A percentile compares a stretch with the other conserved stretches of the same genome.
phyloP scores from a whole-genome alignment of 352 stramenopile genomes.

The Phytopythium delawarense region DNA sequence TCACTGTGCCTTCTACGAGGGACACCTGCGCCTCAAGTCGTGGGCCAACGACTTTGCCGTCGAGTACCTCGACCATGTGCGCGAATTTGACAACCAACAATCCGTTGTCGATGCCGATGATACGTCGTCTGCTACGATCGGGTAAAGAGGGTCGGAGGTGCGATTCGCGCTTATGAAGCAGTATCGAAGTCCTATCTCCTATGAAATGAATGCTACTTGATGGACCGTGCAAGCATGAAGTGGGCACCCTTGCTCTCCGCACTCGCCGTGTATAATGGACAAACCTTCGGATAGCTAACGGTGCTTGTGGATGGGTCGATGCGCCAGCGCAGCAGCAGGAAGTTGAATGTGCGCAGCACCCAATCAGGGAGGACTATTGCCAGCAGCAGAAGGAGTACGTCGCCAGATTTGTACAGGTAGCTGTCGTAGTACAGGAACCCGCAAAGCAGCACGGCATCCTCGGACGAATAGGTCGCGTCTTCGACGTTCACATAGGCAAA shows the following conservation, averaged over 20 bases:
- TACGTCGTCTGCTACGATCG: constrained; percentile 49
- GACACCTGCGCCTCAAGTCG: constrained; percentile 35
- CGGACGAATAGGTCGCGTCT: constrained; percentile 13
- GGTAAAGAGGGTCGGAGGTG: too few relatives aligned
- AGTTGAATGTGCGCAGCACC: constrained; percentile 18
- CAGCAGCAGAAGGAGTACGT: constrained; percentile 16
- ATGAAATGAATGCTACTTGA: neutral
- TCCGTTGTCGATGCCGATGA: too few relatives aligned
- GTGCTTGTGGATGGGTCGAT: neutral
- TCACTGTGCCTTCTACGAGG: constrained; percentile 79
- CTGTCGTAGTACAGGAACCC: constrained; percentile 25
- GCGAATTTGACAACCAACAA: constrained; percentile 47
- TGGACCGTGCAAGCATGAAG: neutral
- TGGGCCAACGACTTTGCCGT: constrained; percentile 72
- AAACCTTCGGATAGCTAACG: constrained; percentile 12
- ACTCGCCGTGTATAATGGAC: constrained; percentile 17
- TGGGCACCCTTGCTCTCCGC: constrained; percentile 5
- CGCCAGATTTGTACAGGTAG: constrained; percentile 23
- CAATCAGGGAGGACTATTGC: constrained; percentile 10
- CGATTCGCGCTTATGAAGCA: too few relatives aligned
- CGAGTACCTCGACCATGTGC: constrained; percentile 56
- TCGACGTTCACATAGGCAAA: constrained; percentile 19
- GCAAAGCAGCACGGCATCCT: constrained; percentile 22
- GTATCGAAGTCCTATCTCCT: neutral
- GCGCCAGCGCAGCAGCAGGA: constrained; percentile 2